A percentile compares a stretch with the other conserved stretches of the same genome.
Conservation (phyloP, 1,284 basidiomycete species). For the Leccinum subrobustum region DNA sequence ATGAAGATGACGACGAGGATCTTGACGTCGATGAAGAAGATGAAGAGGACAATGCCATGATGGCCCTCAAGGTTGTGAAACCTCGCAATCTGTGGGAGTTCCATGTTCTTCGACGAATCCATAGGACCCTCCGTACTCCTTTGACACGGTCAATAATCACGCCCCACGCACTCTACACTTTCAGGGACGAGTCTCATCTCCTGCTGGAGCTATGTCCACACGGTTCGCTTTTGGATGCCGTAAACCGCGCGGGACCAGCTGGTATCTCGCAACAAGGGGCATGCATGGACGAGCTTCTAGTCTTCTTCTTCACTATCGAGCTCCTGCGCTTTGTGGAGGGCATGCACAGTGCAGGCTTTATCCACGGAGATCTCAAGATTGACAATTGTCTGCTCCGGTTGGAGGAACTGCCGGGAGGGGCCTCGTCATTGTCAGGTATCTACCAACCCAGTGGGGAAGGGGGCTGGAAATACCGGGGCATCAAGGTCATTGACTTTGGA, state of each 20-base stretch:
- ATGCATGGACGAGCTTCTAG: constrained; percentile 90
- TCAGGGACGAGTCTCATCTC: constrained; percentile 88
- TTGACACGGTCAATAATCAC: constrained; percentile 68
- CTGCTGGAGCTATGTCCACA: constrained; percentile 88
- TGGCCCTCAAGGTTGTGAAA: constrained; percentile 92
- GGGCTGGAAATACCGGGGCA: constrained; percentile 87
- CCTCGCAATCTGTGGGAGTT: constrained; percentile 95
- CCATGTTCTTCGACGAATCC: constrained; percentile 80
- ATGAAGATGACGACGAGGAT: constrained; percentile 51
- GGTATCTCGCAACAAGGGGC: constrained; percentile 76
- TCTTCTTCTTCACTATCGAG: constrained; percentile 94
- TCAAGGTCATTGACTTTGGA: constrained; percentile 96
- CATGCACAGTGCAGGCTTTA: constrained; percentile 80
- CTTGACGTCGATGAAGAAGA: constrained; percentile 57
- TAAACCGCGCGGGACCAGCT: constrained; percentile 78
- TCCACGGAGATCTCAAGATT: constrained; percentile 99
- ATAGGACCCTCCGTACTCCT: constrained; percentile 56
- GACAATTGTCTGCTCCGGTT: constrained; percentile 96
- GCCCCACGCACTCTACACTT: constrained; percentile 78
- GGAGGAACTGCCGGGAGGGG: constrained; percentile 74
- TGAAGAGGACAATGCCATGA: constrained; percentile 54
- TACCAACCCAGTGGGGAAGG: constrained; percentile 77
- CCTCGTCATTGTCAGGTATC: constrained; percentile 66
- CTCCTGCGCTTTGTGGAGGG: constrained; percentile 82
- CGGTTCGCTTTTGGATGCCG: constrained; percentile 90